Percentiles rank a stretch among this genome's conserved stretches.
Evolutionary conservation across 73 alveolate genomes (phyloP).

Genomic region (Stentor coeruleus): DNA sequence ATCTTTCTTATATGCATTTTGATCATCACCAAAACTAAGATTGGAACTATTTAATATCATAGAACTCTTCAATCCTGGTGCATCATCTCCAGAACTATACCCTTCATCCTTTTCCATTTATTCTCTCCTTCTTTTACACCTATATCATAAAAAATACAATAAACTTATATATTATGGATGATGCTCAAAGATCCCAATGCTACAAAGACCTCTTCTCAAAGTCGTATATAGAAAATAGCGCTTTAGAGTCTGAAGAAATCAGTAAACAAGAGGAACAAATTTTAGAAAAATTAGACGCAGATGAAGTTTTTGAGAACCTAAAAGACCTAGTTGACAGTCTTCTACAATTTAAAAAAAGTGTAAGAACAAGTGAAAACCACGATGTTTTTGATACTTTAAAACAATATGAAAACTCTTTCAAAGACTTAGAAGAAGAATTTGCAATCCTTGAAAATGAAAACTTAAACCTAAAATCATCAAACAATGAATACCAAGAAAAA

Average conservation of each 20-base stretch:
- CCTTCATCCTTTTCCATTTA: neutral
- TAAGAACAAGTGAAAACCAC: too few relatives aligned
- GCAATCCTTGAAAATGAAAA: too few relatives aligned
- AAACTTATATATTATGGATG: too few relatives aligned
- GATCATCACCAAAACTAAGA: conserved; percentile 3
- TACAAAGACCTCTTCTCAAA: too few relatives aligned
- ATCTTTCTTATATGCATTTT: neutral
- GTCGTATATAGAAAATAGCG: neutral
- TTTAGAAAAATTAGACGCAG: neutral
- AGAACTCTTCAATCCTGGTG: neutral
- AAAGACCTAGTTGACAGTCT: neutral
- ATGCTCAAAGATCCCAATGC: too few relatives aligned
- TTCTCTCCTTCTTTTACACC: too few relatives aligned
- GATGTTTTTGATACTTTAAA: too few relatives aligned
- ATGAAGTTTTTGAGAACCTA: neutral
- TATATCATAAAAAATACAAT: too few relatives aligned
- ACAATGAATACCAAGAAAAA: too few relatives aligned
- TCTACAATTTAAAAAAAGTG: neutral
- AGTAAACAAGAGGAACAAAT: neutral
- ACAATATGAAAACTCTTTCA: too few relatives aligned
- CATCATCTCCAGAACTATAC: neutral
- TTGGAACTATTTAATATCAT: neutral
- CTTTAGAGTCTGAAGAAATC: neutral
- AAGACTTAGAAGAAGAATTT: too few relatives aligned
- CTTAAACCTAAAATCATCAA: too few relatives aligned